Base-by-base conservation (phyloP, 1,284 basidiomycete species). In the Ustilago hordei region DNA sequence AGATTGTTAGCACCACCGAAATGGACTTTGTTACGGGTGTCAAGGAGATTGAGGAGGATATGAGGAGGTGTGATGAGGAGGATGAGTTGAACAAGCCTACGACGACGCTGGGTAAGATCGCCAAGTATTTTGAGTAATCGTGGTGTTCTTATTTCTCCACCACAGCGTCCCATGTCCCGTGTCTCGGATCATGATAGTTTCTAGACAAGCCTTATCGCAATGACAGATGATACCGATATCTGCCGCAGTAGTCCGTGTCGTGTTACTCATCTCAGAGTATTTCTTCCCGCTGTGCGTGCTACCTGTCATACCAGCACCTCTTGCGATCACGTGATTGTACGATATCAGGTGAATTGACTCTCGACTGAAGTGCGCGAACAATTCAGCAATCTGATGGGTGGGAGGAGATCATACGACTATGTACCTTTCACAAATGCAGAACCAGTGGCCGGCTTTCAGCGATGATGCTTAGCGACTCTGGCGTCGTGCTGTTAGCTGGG, bases 1-100 rank as follows among this genome's bases (percentile, higher is more conserved):
- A 89, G 11, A 83, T 76, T 17, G 61, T 70, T n/a, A 55, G 56
- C 32, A 28, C 55, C 4, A 9, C 54, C 1, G 66, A 79, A 53
- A 79, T 79, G 67, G 77, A 79, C 86, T 93, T 95, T 82, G 86
- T 91, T 55, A 88, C 89, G 6, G 90, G 91, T 19, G 54, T 78
- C 55, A 65, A 82, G 55, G 75, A 82, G 68, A 75, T 83, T 41
- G 72, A 79, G 50, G 69, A 61, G 2, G 75, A 64, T 28, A 68
- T 43, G 41, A 57, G 60, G 35, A 62, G 55, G 23, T 69, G 66
- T 47, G 66, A 64, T 47, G 60, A 63, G 50, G 67, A 69, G 56
- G 60, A 69, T 11, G 45, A 35, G 35, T 17, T 35, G 48, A 59
- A 69, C 19, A 39, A 59, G 60, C 59, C 64, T 1, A 66, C 64